phyloP scores from a whole-genome alignment of 371 early-diverging fungal genomes.

The Mortierella sp. region DNA sequence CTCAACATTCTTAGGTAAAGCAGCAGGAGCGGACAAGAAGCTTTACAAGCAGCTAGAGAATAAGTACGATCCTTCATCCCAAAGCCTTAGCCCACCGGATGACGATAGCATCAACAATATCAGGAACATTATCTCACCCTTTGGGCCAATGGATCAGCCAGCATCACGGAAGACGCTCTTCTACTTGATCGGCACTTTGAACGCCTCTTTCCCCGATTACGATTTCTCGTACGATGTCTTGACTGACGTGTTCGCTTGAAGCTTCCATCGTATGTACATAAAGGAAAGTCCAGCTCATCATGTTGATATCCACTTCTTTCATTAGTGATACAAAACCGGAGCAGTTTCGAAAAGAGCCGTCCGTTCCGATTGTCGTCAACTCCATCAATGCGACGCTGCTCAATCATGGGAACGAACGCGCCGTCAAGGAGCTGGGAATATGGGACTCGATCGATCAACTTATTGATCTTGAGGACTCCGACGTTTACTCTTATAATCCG shows the following conservation, averaged over 20 bases:
- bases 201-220: conserved; percentile 94
- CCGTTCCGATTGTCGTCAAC: conserved; percentile 78
- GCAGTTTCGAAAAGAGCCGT: conserved; percentile 83
- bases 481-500: conserved; percentile 89
- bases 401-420: conserved; percentile 79
- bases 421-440: conserved; percentile 58
- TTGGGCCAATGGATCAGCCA: conserved; percentile 84
- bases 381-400: conserved; percentile 88
- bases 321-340: conserved; percentile 87
- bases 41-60: conserved; percentile 84
- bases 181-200: conserved; percentile 91
- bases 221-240: conserved; percentile 95
- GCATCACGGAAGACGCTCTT: conserved; percentile 87
- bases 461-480: conserved; percentile 83
- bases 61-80: conserved; percentile 68
- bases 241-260: conserved; percentile 3
- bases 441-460: conserved; percentile 90
- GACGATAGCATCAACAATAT: conserved; percentile 58
- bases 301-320: background rate
- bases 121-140: conserved; percentile 77
- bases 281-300: background rate
- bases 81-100: conserved; percentile 67
- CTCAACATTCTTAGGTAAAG: conserved; percentile 76
- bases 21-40: conserved; percentile 91
- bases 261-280: background rate